Conservation (phyloP, 768 basidiomycete species). For the Trametes coccinea region DNA sequence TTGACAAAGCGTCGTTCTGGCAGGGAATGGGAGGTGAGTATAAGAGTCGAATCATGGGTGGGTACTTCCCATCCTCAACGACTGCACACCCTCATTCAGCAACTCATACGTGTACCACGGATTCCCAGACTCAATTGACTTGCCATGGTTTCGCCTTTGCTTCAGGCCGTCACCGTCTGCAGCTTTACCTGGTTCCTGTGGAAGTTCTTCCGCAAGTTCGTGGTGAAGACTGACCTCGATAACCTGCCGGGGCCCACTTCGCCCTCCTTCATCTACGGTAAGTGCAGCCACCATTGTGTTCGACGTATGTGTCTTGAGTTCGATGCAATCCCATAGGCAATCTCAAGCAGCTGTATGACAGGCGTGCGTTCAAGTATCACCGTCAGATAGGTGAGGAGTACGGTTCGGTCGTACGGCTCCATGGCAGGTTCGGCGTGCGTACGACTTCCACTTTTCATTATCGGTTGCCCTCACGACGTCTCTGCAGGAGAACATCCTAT, state of each 20-base stretch:
- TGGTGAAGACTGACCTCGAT: conserved; percentile 1
- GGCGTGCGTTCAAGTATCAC: background rate
- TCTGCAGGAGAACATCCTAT: conserved; percentile 34
- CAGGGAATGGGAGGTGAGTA: background rate
- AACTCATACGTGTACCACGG: background rate
- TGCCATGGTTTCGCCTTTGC: background rate
- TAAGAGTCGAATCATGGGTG: background rate
- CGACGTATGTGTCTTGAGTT: background rate
- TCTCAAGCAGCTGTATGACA: background rate
- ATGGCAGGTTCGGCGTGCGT: conserved; percentile 48
- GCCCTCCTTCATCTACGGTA: background rate
- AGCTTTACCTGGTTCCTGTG: conserved; percentile 5
- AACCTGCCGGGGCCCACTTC: conserved; percentile 5
- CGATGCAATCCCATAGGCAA: background rate
- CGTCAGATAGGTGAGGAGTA: conserved; percentile 27
- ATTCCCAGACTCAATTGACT: background rate
- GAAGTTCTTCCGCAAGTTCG: background rate
- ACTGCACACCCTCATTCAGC: background rate
- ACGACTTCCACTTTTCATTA: background rate
- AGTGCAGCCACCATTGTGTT: background rate
- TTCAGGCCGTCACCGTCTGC: conserved; percentile 4
- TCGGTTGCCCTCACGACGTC: background rate
- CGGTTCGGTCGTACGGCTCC: conserved; percentile 45
- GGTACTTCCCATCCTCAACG: background rate
- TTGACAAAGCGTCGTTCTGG: background rate